Evolutionary conservation across 306 rosid species (phyloP).

Genomic region (Malus orientalis): DNA sequence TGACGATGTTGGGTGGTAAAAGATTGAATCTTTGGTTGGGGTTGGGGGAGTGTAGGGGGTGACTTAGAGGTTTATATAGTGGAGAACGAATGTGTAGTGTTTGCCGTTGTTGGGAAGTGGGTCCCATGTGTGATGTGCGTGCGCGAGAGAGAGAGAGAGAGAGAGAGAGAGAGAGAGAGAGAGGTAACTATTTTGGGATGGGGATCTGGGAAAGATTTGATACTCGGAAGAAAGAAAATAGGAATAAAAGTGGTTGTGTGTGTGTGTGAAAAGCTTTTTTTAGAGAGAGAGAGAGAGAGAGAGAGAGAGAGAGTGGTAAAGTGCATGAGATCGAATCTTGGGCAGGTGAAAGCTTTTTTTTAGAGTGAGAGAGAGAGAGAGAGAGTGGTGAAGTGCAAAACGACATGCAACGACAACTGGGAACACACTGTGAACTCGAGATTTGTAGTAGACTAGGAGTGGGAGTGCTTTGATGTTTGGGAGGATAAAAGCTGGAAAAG

Average conservation of each 20-base stretch:
- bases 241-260: background rate
- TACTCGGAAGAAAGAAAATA: background rate
- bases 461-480: background rate
- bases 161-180: background rate
- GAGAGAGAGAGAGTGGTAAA: too few relatives aligned
- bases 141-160: background rate
- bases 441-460: background rate
- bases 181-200: background rate
- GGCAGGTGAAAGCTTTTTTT: too few relatives aligned
- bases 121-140: conserved; percentile 16
- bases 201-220: background rate
- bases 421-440: background rate
- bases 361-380: background rate
- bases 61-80: conserved; percentile 7
- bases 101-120: conserved; percentile 12
- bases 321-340: too few relatives aligned
- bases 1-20: background rate
- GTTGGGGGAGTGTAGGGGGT: background rate
- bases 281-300: too few relatives aligned
- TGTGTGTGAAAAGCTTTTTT: too few relatives aligned
- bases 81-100: conserved; percentile 22
- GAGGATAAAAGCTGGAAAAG: background rate
- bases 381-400: background rate
- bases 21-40: background rate
- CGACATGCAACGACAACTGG: conserved; percentile 8